phyloP scores from a whole-genome alignment of 176 grass and related monocot species.

The Carex parvula region DNA sequence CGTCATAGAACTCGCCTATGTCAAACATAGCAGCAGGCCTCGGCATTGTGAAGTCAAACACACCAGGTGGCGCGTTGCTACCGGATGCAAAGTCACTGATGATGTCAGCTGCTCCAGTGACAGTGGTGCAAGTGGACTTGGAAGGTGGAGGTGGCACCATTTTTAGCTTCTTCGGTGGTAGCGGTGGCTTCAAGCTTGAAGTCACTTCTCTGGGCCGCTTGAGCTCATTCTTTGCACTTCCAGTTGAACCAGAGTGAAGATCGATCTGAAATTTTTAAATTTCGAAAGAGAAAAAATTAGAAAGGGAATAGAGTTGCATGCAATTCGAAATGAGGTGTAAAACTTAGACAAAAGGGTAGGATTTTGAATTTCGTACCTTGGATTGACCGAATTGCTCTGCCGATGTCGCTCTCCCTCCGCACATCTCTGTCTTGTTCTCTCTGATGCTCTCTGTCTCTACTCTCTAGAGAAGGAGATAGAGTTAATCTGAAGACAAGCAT shows the following conservation, averaged over 20 bases:
- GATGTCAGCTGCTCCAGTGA: background rate
- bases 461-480: background rate
- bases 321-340: background rate
- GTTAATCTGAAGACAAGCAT: background rate
- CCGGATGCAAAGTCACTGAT: background rate
- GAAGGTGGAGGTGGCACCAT: background rate
- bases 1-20: constrained; percentile 43
- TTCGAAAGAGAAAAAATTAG: constrained; percentile 9
- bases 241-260: background rate
- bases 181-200: background rate
- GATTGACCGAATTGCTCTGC: background rate
- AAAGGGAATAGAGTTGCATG: constrained; percentile 1
- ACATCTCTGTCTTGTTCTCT: constrained; percentile 1
- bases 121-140: background rate
- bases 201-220: constrained; percentile 36
- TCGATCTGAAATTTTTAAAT: constrained; percentile 26
- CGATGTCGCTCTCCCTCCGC: background rate
- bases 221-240: background rate
- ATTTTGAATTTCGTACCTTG: constrained; percentile 20
- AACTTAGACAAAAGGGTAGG: background rate
- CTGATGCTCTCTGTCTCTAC: background rate
- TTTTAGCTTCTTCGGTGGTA: background rate
- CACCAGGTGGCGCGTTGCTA: constrained; percentile 35
- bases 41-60: constrained; percentile 73
- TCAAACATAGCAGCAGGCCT: constrained; percentile 34